Conservation (phyloP, 2,329 filamentous ascomycete genomes). For the Pseudogymnoascus sp. region DNA sequence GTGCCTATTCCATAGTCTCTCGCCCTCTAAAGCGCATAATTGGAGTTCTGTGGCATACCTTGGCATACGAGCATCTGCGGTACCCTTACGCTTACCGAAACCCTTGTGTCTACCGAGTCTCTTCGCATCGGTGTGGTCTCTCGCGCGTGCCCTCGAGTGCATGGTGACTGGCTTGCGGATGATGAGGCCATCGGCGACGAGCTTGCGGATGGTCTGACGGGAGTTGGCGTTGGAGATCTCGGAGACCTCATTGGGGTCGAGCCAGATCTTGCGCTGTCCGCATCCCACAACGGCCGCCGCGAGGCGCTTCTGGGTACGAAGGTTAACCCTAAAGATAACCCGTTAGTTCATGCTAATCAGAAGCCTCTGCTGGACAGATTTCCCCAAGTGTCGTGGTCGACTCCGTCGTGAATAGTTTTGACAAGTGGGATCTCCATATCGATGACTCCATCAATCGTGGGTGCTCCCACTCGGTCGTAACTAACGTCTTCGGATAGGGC, state of each 20-base stretch:
- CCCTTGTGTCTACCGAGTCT: slow-evolving; percentile 95
- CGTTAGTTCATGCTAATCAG: not conserved
- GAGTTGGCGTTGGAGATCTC: slow-evolving; percentile 99
- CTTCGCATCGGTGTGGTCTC: slow-evolving; percentile 89
- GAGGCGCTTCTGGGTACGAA: slow-evolving; percentile 99
- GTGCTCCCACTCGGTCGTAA: slow-evolving; percentile 5
- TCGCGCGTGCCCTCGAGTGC: slow-evolving; percentile 96
- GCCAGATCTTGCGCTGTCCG: slow-evolving; percentile 99
- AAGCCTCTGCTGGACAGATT: not conserved
- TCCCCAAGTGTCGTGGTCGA: not conserved
- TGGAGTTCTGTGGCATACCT: slow-evolving; percentile 51
- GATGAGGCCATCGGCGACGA: slow-evolving; percentile 99
- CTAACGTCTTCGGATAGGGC: not conserved
- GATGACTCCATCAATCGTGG: slow-evolving; percentile 7
- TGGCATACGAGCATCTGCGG: slow-evolving; percentile 98
- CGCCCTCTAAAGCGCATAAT: not conserved
- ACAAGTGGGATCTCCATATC: slow-evolving; percentile 3
- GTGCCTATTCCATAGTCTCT: slow-evolving; percentile 1
- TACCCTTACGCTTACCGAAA: slow-evolving; percentile 99
- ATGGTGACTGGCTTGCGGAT: slow-evolving; percentile 99
- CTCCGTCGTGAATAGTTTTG: slow-evolving; percentile 2
- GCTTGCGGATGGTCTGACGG: slow-evolving; percentile 98
- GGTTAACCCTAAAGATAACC: slow-evolving; percentile 72
- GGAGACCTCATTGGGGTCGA: slow-evolving; percentile 97
- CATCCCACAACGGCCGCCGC: slow-evolving; percentile 97